Evolutionary conservation across 2,329 filamentous ascomycete genomes (phyloP).

Genomic region (Rhynchosporium secalis): DNA sequence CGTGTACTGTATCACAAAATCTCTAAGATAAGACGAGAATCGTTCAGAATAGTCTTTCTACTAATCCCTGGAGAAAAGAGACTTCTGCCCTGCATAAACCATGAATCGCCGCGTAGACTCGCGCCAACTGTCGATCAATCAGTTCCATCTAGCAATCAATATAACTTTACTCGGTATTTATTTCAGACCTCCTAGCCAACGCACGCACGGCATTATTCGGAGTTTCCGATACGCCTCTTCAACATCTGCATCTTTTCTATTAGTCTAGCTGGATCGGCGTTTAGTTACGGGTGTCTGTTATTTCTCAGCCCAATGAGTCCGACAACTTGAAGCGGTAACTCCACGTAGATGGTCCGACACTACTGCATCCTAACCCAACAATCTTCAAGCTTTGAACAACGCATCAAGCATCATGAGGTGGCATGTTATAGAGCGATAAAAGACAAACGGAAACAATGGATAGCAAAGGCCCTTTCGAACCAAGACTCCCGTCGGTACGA

Average conservation of each 20-base stretch:
- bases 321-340: no score
- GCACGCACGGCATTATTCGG: neutral
- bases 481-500: neutral
- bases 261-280: no score
- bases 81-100: no score
- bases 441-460: neutral
- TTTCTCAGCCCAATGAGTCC: no score
- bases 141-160: neutral
- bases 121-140: neutral
- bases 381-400: neutral
- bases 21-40: no score
- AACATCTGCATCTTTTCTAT: no score
- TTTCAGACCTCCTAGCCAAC: neutral
- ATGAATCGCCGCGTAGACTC: neutral
- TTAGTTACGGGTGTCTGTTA: no score
- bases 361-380: neutral
- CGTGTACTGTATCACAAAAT: no score
- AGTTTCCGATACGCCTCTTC: neutral
- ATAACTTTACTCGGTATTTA: neutral
- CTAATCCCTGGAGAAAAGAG: no score
- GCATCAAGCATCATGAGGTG: neutral
- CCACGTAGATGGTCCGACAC: no score
- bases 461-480: neutral
- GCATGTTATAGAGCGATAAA: constrained; percentile 4
- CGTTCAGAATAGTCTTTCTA: no score